These are phyloP conservation scores for Pterocarpus santalinus DNA, from an alignment of 306 rosid genomes.

Conservation along the genomic window DNA sequence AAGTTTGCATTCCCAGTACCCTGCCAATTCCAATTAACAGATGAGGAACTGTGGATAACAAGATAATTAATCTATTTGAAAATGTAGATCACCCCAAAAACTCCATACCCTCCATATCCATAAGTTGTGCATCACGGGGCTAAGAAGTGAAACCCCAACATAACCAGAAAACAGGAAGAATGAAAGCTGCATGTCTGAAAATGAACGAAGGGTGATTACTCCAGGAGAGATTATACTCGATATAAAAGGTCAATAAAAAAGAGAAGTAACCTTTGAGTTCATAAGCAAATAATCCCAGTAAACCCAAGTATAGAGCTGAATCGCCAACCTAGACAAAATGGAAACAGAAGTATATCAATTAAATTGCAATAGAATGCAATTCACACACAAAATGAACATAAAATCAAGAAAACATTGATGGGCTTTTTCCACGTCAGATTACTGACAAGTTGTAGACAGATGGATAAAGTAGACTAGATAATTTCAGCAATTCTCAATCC, in stretches of 20 bases:
- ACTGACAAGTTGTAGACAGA: constrained; percentile 15
- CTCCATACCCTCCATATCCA: constrained; percentile 98
- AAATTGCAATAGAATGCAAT: constrained; percentile 38
- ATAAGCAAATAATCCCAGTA: constrained; percentile 87
- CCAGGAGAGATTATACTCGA: constrained; percentile 17
- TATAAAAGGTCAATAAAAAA: constrained; percentile 19
- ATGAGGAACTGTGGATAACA: constrained; percentile 40
- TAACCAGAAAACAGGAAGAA: constrained; percentile 90
- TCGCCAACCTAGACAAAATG: constrained; percentile 78
- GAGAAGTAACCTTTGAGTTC: constrained; percentile 72
- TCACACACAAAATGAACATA: constrained; percentile 1
- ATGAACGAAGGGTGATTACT: constrained; percentile 49
- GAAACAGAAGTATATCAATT: constrained; percentile 43
- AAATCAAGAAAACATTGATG: neutral
- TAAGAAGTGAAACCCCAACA: constrained; percentile 88
- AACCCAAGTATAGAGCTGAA: constrained; percentile 83
- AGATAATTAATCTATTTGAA: constrained; percentile 38
- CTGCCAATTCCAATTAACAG: constrained; percentile 63
- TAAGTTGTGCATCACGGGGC: constrained; percentile 99
- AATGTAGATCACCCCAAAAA: constrained; percentile 41
- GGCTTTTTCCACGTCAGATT: neutral
- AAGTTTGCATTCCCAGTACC: constrained; percentile 98
- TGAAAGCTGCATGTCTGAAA: constrained; percentile 87
- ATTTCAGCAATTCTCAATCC: constrained; percentile 26
- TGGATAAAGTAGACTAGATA: neutral